Base-by-base conservation (phyloP, 1,284 basidiomycete species). In the Rhizoctonia solani region DNA sequence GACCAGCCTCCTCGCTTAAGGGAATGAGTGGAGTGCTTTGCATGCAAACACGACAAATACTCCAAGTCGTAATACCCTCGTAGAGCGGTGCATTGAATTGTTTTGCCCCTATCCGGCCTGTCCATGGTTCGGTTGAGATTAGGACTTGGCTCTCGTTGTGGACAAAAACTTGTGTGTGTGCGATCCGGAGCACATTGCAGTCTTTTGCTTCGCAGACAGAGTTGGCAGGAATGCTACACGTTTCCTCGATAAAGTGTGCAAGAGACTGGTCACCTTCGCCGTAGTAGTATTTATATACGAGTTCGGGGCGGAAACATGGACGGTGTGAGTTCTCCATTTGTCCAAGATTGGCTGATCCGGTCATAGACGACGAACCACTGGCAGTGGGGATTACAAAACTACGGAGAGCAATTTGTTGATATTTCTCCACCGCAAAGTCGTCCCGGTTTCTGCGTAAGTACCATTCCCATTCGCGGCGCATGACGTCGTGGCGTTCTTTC, bases 221-320 rank as follows among this genome's bases (percentile, higher is more conserved):
- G 23, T 54, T 69, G 39, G 74, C 72, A 27, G 84, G 82, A 6
- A 88, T 77, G 1, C 85, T 88, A 39, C 89, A 86, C 0, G 86
- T 84, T 47, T 89, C 86, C 72, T 95, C 93, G 70, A 99, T 89
- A 78, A 90, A 97, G 74, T 95, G 92, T 0, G 94, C 94, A 3
- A 99, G 83, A 1, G 96, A 95, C 75, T 86, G 87, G 76, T 99
- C 96, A 70, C 93, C 92, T 68, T 92, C 87, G 54, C 94, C 92
- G 74, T 99, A 99, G 77, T 96, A 98, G 27, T 87, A 89, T 78
- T 92, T 86, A 69, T 89, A 88, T 37, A 84, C 82, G 50, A 95
- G 76, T 56, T 80, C 76, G 0, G 90, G 89, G n/a, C 83, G 81
- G 72, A 87, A 86, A 74, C 90, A 93, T 4, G 90, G 81, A 4